Conservation (phyloP, 2,329 filamentous ascomycete genomes). For the Pseudocercospora crystallina region DNA sequence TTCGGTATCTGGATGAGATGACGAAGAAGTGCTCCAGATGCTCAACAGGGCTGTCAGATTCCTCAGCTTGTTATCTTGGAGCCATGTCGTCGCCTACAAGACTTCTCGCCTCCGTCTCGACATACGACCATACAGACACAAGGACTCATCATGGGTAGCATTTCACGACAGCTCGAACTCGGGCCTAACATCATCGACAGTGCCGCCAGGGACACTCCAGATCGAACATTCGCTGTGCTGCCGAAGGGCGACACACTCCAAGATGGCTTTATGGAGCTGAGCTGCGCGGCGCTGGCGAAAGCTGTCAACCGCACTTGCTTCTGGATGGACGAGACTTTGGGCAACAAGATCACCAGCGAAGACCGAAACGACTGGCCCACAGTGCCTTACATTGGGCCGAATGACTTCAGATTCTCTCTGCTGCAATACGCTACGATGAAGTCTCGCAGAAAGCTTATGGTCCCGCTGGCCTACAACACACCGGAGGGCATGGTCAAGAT, state of each 20-base stretch:
- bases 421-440: slow-evolving; percentile 13
- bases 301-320: slow-evolving; percentile 14
- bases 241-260: slow-evolving; percentile 9
- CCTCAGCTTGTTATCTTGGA: no score
- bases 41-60: no score
- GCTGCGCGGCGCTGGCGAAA: slow-evolving; percentile 11
- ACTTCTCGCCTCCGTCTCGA: no score
- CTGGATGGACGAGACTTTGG: slow-evolving; percentile 21
- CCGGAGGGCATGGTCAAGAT: slow-evolving; percentile 14
- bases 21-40: no score
- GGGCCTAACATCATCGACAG: background rate
- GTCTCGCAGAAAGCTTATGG: slow-evolving; percentile 8
- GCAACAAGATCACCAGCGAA: background rate
- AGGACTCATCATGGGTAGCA: no score
- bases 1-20: no score
- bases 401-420: slow-evolving; percentile 18
- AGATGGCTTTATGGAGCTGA: slow-evolving; percentile 18
- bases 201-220: slow-evolving; percentile 6
- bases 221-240: slow-evolving; percentile 6
- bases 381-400: slow-evolving; percentile 17
- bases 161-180: no score
- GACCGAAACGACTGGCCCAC: slow-evolving; percentile 1
- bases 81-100: no score
- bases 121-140: no score
- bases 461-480: slow-evolving; percentile 13